Evolutionary conservation across 768 basidiomycete genomes (phyloP).

Genomic region (Lactifluus volemus): DNA sequence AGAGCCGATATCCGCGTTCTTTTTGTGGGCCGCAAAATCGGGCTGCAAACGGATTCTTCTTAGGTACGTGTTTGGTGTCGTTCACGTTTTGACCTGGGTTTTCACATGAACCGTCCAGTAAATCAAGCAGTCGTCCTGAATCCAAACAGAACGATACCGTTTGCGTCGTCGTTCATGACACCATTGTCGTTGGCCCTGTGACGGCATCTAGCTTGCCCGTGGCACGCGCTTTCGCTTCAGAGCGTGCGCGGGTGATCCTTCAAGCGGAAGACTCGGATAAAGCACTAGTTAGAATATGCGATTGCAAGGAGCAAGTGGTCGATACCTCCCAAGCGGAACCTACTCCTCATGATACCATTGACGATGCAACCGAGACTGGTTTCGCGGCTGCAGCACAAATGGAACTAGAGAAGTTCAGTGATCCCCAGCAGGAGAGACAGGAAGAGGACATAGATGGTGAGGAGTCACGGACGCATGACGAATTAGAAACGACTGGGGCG

Average conservation of each 20-base stretch:
- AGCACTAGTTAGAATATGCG: slow-evolving; percentile 36
- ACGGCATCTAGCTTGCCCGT: slow-evolving; percentile 46
- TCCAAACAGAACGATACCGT: slow-evolving; percentile 42
- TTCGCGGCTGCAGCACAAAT: slow-evolving; percentile 37
- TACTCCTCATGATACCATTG: slow-evolving; percentile 15
- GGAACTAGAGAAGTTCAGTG: slow-evolving; percentile 19
- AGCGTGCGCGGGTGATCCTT: slow-evolving; percentile 48
- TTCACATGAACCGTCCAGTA: slow-evolving; percentile 26
- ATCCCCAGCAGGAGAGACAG: slow-evolving; percentile 11
- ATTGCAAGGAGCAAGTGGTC: slow-evolving; percentile 27
- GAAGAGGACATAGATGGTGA: slow-evolving; percentile 5
- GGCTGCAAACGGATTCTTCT: slow-evolving; percentile 49
- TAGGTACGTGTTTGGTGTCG: slow-evolving; percentile 29
- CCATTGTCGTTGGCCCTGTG: slow-evolving; percentile 50
- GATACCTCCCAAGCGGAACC: slow-evolving; percentile 3
- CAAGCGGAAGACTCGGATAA: slow-evolving; percentile 38
- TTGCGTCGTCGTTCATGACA: slow-evolving; percentile 51
- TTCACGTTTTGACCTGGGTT: slow-evolving; percentile 8
- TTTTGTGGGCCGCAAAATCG: slow-evolving; percentile 51
- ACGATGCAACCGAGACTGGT: slow-evolving; percentile 43
- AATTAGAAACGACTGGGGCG: neutral
- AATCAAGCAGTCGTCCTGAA: slow-evolving; percentile 37
- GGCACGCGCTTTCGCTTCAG: slow-evolving; percentile 62
- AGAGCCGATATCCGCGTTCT: slow-evolving; percentile 68
- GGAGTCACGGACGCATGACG: neutral